Conservation (phyloP, 352 stramenopile species). For the Pythium aristosporum region DNA sequence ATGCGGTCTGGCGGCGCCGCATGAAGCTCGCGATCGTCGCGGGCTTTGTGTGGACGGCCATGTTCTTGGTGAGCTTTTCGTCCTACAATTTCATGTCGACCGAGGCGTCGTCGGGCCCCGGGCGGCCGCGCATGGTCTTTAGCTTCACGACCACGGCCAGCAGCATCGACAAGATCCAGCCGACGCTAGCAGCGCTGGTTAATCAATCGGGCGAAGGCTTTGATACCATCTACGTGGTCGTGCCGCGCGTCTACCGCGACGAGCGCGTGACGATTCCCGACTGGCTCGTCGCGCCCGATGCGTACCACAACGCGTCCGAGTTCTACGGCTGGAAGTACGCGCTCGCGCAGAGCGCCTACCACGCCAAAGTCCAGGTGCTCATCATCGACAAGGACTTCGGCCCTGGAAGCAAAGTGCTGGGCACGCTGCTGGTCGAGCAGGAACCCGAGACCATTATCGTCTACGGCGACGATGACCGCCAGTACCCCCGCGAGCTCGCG, state of each 20-base stretch:
- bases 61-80: slow-evolving; percentile 43
- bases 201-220: slow-evolving; percentile 41
- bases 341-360: slow-evolving; percentile 34
- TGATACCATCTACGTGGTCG: slow-evolving; percentile 47
- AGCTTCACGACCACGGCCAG: slow-evolving; percentile 54
- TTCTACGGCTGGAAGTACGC: slow-evolving; percentile 40
- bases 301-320: slow-evolving; percentile 22
- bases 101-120: slow-evolving; percentile 21
- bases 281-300: slow-evolving; percentile 34
- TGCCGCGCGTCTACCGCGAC: slow-evolving; percentile 40
- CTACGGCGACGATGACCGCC: slow-evolving; percentile 52
- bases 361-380: slow-evolving; percentile 36
- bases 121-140: slow-evolving; percentile 46
- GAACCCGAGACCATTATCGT: slow-evolving; percentile 62
- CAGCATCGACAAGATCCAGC: slow-evolving; percentile 37
- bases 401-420: slow-evolving; percentile 52
- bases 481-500: slow-evolving; percentile 41
- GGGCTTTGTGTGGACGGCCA: slow-evolving; percentile 33
- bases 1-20: slow-evolving; percentile 12
- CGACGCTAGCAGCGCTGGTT: slow-evolving; percentile 41
- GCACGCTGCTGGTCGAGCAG: slow-evolving; percentile 47
- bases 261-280: slow-evolving; percentile 37
- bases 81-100: slow-evolving; percentile 28
- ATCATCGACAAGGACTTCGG: slow-evolving; percentile 55
- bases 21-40: slow-evolving; percentile 33